Base-by-base conservation (phyloP, 1,284 basidiomycete genomes). In the Rhodotorula sp. region DNA sequence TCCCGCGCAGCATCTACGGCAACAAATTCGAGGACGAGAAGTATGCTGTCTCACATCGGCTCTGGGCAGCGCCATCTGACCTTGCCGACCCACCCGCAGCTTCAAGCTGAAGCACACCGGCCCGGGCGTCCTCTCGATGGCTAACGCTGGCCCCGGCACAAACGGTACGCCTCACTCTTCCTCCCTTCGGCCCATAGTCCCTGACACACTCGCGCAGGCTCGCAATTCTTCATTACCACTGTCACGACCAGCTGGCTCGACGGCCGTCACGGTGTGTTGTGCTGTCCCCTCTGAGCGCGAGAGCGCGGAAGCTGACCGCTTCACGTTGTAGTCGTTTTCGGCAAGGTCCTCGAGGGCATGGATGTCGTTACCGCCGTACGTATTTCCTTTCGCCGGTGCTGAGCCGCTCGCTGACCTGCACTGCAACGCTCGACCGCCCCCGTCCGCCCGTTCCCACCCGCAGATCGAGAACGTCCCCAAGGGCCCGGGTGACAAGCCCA, bases 331-430 rank as follows among this genome's bases (percentile, higher is more conserved):
- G 54, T 68, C 53, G 94, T 97, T 57, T 97, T 97, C 78, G 94
- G 94, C 70, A 88, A 88, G 77, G 91, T 97, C 68, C 76, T 96
- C 59, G 91, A 96, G 74, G 94, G 94, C 64, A 91, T 95, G 90
- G 90, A 94, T 75, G 83, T 96, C 73, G 86, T 97, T 81, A 83
- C 71, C 82, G 83, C 37, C 91, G 95, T 73, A 91, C 92, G 90
- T 75, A 67, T 85, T 82, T n/a, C 10, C 29, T 12, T 21, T 21
- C 32, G 3, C 53, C 3, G n/a, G 7, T n/a, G 27, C 25, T 12
- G 48, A 19, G 25, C 48, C 1, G 5, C 25, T n/a, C 48, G 48
- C 10, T n/a, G 48, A n/a, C 27, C 17, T 8, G 6, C 17, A 44
- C 44, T 15, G 6, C 44, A 3, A 7, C 44, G 3, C 17, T 21